These are phyloP conservation scores for Selaginella moellendorffii DNA, from an alignment of 75 land plant species.

Conservation along the genomic window DNA sequence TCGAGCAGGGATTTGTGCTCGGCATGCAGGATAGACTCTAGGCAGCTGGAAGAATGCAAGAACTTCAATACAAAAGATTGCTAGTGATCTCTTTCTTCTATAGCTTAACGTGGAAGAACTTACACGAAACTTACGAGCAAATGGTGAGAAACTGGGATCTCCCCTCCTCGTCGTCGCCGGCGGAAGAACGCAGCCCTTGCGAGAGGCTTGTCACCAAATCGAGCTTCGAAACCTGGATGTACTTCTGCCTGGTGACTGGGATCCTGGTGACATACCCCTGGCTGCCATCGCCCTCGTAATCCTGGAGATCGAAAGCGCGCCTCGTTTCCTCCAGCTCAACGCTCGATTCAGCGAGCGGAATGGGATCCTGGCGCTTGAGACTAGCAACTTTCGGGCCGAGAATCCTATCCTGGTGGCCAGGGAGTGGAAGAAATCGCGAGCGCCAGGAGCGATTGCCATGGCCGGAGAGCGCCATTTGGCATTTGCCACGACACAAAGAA, in stretches of 20 bases:
- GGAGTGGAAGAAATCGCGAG: too few relatives aligned
- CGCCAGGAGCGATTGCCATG: too few relatives aligned
- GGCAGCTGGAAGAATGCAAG: constrained; percentile 29
- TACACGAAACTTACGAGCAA: constrained; percentile 31
- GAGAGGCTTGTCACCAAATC: constrained; percentile 45
- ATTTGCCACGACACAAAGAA: too few relatives aligned
- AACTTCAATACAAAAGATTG: neutral
- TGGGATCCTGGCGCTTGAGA: too few relatives aligned
- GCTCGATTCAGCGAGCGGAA: too few relatives aligned
- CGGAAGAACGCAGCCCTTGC: constrained; percentile 21
- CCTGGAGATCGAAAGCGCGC: too few relatives aligned
- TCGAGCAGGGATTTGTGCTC: constrained; percentile 78
- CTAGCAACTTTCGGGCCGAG: too few relatives aligned
- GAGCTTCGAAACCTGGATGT: constrained; percentile 56
- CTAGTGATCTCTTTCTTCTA: neutral
- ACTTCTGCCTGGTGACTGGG: constrained; percentile 60
- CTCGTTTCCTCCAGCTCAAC: too few relatives aligned
- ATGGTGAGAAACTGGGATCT: constrained; percentile 33
- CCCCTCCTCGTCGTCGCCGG: too few relatives aligned
- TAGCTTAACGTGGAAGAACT: neutral
- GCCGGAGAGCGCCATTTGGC: too few relatives aligned
- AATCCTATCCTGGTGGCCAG: too few relatives aligned
- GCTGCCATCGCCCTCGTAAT: constrained; percentile 26
- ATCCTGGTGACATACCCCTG: constrained; percentile 39
- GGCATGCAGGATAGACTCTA: constrained; percentile 87